A percentile compares a stretch with the other conserved stretches of the same genome.
These are phyloP conservation scores for Tulasnella sp. DNA, from an alignment of 768 basidiomycete species.

Conservation along the genomic window DNA sequence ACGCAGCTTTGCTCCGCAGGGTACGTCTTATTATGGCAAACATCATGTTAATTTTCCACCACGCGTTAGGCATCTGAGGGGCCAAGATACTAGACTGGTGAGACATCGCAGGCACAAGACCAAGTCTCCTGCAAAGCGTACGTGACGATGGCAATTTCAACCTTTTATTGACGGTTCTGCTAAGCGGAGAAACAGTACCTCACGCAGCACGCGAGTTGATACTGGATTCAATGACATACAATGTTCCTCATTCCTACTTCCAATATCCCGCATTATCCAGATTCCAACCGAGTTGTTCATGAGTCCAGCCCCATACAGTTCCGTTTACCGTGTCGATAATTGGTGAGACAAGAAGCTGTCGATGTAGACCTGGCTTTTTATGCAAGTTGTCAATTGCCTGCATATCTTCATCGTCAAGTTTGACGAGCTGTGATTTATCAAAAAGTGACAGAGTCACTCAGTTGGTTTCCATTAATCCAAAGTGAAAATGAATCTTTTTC, in stretches of 20 bases:
- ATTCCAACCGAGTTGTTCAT: conserved; percentile 18
- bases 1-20: too few species aligned
- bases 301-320: neutral
- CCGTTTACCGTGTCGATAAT: conserved; percentile 13
- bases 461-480: neutral
- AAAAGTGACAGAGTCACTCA: neutral
- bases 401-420: conserved; percentile 3
- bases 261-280: conserved; percentile 6
- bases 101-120: too few species aligned
- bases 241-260: neutral
- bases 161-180: too few species aligned
- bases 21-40: too few species aligned
- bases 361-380: conserved; percentile 9
- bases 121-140: too few species aligned
- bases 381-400: neutral
- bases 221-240: neutral
- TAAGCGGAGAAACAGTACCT: too few species aligned
- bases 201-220: too few species aligned
- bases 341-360: conserved; percentile 14
- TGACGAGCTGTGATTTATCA: neutral
- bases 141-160: too few species aligned
- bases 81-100: too few species aligned
- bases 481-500: neutral
- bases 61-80: too few species aligned
- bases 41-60: too few species aligned